Conservation (phyloP, 208 protist species). For the Trypanosoma theileri region DNA sequence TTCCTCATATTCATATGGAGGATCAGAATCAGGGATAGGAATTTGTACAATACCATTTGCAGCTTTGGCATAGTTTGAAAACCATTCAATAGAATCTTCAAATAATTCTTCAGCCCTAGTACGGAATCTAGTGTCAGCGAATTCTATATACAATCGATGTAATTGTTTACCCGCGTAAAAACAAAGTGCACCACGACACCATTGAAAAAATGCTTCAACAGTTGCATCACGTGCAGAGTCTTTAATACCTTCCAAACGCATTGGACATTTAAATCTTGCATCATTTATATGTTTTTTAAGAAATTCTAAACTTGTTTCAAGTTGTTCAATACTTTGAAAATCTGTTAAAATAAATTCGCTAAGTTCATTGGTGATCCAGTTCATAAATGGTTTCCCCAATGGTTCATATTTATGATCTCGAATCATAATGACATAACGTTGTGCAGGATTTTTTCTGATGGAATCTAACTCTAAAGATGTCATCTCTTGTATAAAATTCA, state of each 20-base stretch:
- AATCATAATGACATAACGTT: conserved; percentile 79
- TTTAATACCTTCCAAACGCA: conserved; percentile 61
- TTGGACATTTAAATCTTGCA: conserved; percentile 51
- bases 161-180: conserved; percentile 76
- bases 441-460: conserved; percentile 85
- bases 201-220: conserved; percentile 83
- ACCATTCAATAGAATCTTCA: conserved; percentile 86
- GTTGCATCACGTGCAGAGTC: conserved; percentile 65
- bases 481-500: conserved; percentile 92
- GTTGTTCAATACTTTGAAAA: conserved; percentile 70
- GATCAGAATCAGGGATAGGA: conserved; percentile 78
- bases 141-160: conserved; percentile 67
- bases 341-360: conserved; percentile 66
- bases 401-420: conserved; percentile 78
- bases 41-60: conserved; percentile 80
- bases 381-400: conserved; percentile 77
- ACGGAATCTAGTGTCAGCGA: conserved; percentile 77
- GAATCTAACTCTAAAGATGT: conserved; percentile 84
- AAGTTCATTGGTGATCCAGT: conserved; percentile 84
- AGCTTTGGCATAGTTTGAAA: conserved; percentile 78
- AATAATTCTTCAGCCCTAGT: conserved; percentile 75
- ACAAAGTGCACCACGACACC: conserved; percentile 81
- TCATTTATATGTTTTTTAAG: conserved; percentile 71
- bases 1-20: conserved; percentile 85
- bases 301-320: conserved; percentile 80